These are phyloP conservation scores for Saturnispora besseyi DNA, from an alignment of 805 yeast genomes.

Conservation along the genomic window DNA sequence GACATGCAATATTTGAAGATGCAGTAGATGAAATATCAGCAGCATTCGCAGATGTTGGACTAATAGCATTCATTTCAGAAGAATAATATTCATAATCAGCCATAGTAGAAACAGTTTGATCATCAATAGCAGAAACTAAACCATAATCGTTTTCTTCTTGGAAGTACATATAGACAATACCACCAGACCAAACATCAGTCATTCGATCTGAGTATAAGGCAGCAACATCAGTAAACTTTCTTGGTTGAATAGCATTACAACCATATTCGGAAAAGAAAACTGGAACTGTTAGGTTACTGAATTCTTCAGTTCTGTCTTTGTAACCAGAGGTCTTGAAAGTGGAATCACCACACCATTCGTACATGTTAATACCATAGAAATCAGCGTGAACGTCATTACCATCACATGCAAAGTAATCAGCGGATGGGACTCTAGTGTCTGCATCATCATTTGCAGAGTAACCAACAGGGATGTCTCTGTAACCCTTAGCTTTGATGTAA, in stretches of 20 bases:
- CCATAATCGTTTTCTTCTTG: conserved; percentile 81
- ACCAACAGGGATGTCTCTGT: conserved; percentile 85
- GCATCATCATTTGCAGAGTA: conserved; percentile 88
- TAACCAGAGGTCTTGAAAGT: conserved; percentile 58
- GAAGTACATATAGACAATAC: conserved; percentile 86
- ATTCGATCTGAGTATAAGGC: conserved; percentile 58
- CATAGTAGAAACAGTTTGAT: conserved; percentile 44
- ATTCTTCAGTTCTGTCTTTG: conserved; percentile 60
- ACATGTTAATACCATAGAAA: conserved; percentile 79
- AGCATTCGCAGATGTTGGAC: conserved; percentile 42
- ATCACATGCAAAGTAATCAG: conserved; percentile 84
- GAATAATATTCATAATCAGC: conserved; percentile 51
- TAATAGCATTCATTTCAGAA: conserved; percentile 38
- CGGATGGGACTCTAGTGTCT: conserved; percentile 67
- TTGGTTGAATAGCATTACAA: conserved; percentile 65
- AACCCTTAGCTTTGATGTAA: conserved; percentile 56
- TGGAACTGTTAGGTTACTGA: conserved; percentile 65
- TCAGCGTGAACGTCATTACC: conserved; percentile 54
- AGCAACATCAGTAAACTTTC: conserved; percentile 67
- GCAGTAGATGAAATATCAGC: conserved; percentile 29
- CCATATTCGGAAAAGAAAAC: conserved; percentile 86
- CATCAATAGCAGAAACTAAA: conserved; percentile 47
- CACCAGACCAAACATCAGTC: conserved; percentile 93
- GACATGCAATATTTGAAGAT: conserved; percentile 35
- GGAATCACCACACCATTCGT: conserved; percentile 78